Evolutionary conservation across 352 stramenopile genomes (phyloP), one percentile per base, ranked within the genome.

Genomic region (Globisporangium nunn): DNA sequence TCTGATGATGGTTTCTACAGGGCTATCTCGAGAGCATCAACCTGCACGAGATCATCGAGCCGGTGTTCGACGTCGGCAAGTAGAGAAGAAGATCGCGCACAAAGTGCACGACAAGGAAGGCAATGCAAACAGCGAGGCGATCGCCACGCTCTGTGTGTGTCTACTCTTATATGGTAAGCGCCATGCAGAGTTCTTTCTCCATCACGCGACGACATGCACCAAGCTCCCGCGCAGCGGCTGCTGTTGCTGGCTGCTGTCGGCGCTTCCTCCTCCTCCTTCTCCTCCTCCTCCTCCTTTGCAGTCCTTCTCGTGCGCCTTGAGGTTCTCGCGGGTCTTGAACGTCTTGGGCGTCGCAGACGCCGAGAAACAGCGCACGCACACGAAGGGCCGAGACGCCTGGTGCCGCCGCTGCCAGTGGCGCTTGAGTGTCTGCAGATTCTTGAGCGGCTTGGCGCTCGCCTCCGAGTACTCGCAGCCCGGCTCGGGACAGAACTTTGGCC

Each of bases 11-110:
- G 35, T 37, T 5, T 37, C 33, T 35, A 60, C 61, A 88, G 78
- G 81, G 84, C 52, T 87, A 94, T 60, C 64, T 94, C 53, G 81
- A 91, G 56, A 92, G 81, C 63, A 94, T 94, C 63, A 94, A 94
- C 62, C 70, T 94, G 35, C 84, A 91, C 55, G 74, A 75, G 57
- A 86, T 94, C 59, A 82, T 92, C 64, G 84, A 92, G 35, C 70
- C 85, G 66, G 78, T 91, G 54, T 91, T 94, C 51, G 80, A 92
- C 58, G 82, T 93, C 56, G 75, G 75, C 58, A 91, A 91, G 70
- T 93, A 83, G 81, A 23, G 23, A 23, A 23, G 23, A 23, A 23
- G 23, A 23, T 23, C 23, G 23, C 23, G 23, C 23, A 23, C 23
- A 23, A 23, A 23, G 23, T 23, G 23, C 23, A 23, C 23, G 23